Evolutionary conservation across 495 filamentous ascomycete species (phyloP).

Genomic region (Bryoglossum gracile): DNA sequence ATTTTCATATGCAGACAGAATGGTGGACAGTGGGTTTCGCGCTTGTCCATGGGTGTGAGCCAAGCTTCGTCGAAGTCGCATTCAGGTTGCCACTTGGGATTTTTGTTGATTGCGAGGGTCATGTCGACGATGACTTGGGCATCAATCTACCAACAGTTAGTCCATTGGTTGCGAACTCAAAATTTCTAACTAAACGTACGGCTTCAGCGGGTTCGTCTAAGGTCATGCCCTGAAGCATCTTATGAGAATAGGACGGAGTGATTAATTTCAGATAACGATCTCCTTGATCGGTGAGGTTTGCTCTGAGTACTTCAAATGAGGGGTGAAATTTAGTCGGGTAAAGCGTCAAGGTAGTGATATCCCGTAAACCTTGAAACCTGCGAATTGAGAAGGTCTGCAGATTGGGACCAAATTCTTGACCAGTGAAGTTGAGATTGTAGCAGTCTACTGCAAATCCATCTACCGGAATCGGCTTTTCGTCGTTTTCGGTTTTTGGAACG

Average conservation of each 20-base stretch:
- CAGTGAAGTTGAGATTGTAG: slow-evolving; percentile 2
- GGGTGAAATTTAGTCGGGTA: not conserved
- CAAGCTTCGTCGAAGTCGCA: not conserved
- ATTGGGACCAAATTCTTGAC: not conserved
- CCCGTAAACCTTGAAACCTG: not conserved
- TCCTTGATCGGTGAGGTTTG: not conserved
- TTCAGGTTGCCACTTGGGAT: not conserved
- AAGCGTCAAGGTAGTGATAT: not conserved
- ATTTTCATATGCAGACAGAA: not conserved
- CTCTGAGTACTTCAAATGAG: not conserved
- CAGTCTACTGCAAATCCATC: slow-evolving; percentile 3
- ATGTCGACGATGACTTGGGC: slow-evolving; percentile 3
- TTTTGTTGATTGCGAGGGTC: slow-evolving; percentile 1
- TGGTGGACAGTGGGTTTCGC: not conserved
- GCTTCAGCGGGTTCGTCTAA: not conserved
- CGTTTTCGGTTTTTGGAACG: not conserved
- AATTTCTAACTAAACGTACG: too few relatives aligned
- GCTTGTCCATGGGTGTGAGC: not conserved
- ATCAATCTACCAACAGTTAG: not conserved
- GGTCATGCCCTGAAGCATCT: not conserved
- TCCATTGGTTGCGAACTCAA: too few relatives aligned
- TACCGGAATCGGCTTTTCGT: not conserved
- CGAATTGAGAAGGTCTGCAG: not conserved
- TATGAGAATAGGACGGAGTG: not conserved
- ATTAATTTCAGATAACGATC: not conserved